A percentile compares a stretch with the other conserved stretches of the same genome.
These are phyloP conservation scores for Przewalskia tangutica DNA, from an alignment of 257 asterid genomes.

Conservation along the genomic window DNA sequence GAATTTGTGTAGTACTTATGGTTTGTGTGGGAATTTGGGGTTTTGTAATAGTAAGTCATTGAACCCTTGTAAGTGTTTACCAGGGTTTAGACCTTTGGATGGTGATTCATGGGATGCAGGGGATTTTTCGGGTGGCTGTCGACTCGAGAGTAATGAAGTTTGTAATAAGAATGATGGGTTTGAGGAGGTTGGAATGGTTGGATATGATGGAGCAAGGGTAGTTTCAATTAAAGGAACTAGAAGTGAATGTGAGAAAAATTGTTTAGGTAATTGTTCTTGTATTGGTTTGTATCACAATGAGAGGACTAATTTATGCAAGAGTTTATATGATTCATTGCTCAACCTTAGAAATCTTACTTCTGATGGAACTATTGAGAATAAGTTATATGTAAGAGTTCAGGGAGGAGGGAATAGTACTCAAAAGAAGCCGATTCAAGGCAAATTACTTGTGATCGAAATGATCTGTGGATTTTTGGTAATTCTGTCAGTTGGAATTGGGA, in stretches of 20 bases:
- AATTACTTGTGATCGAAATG: no score
- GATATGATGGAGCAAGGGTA: constrained; percentile 28
- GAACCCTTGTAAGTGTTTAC: constrained; percentile 52
- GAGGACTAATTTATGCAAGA: constrained; percentile 40
- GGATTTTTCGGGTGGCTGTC: constrained; percentile 61
- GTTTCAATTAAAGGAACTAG: constrained; percentile 36
- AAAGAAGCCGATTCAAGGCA: background rate
- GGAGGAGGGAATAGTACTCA: constrained; percentile 10
- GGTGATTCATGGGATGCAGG: constrained; percentile 50
- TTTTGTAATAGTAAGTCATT: constrained; percentile 32
- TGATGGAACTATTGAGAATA: constrained; percentile 34
- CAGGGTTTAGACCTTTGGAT: constrained; percentile 41
- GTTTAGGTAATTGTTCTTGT: constrained; percentile 62
- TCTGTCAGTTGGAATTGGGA: no score
- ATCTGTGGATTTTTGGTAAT: no score
- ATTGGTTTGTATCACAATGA: constrained; percentile 45
- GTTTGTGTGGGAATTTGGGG: constrained; percentile 47
- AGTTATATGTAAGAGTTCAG: constrained; percentile 40
- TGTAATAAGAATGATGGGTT: constrained; percentile 43
- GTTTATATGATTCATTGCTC: constrained; percentile 46
- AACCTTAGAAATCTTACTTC: constrained; percentile 37
- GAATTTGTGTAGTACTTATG: no score
- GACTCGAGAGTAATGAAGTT: constrained; percentile 16
- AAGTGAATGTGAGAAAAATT: constrained; percentile 40
- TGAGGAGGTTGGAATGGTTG: constrained; percentile 52